Evolutionary conservation across 768 basidiomycete genomes (phyloP).

Genomic region (Suillus subaureus): DNA sequence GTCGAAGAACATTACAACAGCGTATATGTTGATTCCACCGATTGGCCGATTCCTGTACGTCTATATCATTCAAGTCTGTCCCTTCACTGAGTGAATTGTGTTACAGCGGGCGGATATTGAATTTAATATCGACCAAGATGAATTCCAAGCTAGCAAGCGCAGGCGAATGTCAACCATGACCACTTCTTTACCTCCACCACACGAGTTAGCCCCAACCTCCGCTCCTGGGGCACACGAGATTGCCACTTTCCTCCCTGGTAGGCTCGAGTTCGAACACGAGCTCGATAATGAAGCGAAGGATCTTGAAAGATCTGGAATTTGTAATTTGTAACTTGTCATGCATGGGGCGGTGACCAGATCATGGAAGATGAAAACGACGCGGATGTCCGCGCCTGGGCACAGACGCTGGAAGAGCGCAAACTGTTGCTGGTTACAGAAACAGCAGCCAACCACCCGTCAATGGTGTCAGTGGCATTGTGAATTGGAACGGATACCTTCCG

Average conservation of each 20-base stretch:
- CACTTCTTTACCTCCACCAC: conserved; percentile 51
- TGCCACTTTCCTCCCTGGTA: conserved; percentile 89
- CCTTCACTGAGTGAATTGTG: conserved; percentile 15
- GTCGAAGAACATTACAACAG: conserved; percentile 86
- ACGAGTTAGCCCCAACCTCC: conserved; percentile 82
- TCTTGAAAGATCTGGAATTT: conserved; percentile 91
- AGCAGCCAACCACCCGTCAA: conserved; percentile 27
- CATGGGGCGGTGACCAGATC: conserved; percentile 83
- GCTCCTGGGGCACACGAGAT: conserved; percentile 92
- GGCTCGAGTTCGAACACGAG: conserved; percentile 98
- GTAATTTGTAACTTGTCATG: conserved; percentile 83
- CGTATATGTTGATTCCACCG: conserved; percentile 75
- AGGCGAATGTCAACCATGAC: conserved; percentile 84
- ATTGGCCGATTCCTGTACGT: conserved; percentile 83
- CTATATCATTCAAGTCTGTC: conserved; percentile 9
- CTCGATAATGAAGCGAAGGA: conserved; percentile 97
- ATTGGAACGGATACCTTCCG: conserved; percentile 40
- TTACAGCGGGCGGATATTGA: conserved; percentile 47
- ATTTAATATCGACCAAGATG: conserved; percentile 75
- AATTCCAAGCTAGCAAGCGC: conserved; percentile 89
- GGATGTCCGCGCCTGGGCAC: conserved; percentile 59
- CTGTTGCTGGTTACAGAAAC: conserved; percentile 19
- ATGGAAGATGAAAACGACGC: conserved; percentile 77
- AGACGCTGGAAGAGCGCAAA: conserved; percentile 43
- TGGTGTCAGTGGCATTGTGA: conserved; percentile 31